Evolutionary conservation across 208 protist genomes (phyloP).

Genomic region (Crithidia sp.): DNA sequence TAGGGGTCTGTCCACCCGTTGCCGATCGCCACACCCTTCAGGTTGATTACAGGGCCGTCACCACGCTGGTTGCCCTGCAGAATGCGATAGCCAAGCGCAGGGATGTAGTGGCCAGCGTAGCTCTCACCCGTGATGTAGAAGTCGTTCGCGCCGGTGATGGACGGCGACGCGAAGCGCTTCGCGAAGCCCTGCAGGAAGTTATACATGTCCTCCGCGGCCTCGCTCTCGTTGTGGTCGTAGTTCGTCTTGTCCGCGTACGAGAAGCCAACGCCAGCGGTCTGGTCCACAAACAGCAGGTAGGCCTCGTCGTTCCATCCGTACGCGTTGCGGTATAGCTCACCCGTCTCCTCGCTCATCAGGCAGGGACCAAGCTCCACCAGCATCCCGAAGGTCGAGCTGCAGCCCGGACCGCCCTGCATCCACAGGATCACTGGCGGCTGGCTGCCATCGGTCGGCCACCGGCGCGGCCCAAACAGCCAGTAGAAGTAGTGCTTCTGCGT

Average conservation of each 20-base stretch:
- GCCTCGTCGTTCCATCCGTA: constrained; percentile 86
- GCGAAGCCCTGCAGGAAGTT: constrained; percentile 83
- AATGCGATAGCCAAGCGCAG: constrained; percentile 49
- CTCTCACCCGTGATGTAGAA: constrained; percentile 89
- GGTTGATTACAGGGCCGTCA: constrained; percentile 34
- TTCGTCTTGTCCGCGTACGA: constrained; percentile 61
- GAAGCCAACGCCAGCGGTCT: constrained; percentile 92
- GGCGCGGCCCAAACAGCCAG: constrained; percentile 85
- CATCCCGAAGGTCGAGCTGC: constrained; percentile 71
- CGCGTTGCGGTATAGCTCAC: constrained; percentile 57
- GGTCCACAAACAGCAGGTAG: constrained; percentile 92
- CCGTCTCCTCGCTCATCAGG: constrained; percentile 55
- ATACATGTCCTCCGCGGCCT: constrained; percentile 91
- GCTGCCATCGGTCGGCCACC: constrained; percentile 41
- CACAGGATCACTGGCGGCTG: constrained; percentile 82
- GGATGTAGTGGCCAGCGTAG: constrained; percentile 86
- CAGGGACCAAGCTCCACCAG: constrained; percentile 85
- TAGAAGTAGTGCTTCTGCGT: constrained; percentile 86
- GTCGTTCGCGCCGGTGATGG: constrained; percentile 62
- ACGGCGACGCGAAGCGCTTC: constrained; percentile 39
- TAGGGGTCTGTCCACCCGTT: constrained; percentile 88
- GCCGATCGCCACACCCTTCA: constrained; percentile 77
- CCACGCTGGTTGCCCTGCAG: constrained; percentile 14
- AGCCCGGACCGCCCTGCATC: constrained; percentile 94
- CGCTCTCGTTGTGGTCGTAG: constrained; percentile 69